Percentiles rank a stretch among this genome's conserved stretches.
Conservation (phyloP, 495 filamentous ascomycete species). For the Cercophora scortea region DNA sequence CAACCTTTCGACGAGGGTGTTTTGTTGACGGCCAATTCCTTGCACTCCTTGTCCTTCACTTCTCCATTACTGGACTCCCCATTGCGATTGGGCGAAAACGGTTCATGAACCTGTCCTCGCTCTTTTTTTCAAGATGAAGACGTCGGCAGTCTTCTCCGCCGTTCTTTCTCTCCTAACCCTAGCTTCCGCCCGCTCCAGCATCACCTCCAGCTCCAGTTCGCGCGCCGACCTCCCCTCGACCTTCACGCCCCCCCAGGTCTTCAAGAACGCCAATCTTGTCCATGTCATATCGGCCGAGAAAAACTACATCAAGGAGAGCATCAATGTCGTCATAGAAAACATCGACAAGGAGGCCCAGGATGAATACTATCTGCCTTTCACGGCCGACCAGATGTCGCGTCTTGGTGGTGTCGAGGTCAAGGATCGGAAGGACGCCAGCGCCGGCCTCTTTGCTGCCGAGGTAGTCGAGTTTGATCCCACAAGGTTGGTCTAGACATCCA, state of each 20-base stretch:
- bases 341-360: conserved; percentile 61
- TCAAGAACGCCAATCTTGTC: conserved; percentile 85
- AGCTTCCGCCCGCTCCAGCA: conserved; percentile 23
- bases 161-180: conserved; percentile 40
- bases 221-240: conserved; percentile 48
- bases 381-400: conserved; percentile 58
- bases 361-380: conserved; percentile 86
- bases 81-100: conserved; percentile 3
- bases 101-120: conserved; percentile 32
- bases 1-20: conserved; percentile 1
- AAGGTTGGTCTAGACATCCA: conserved; percentile 38
- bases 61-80: not conserved
- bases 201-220: conserved; percentile 25
- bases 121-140: conserved; percentile 43
- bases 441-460: conserved; percentile 60
- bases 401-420: conserved; percentile 84
- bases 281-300: conserved; percentile 90
- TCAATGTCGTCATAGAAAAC: conserved; percentile 95
- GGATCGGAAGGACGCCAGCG: conserved; percentile 72
- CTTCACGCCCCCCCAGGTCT: conserved; percentile 83
- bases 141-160: conserved; percentile 40
- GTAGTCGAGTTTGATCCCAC: conserved; percentile 53
- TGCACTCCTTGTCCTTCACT: conserved; percentile 1
- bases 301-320: conserved; percentile 75
- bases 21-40: conserved; percentile 7